These are phyloP conservation scores for Acer yangbiense DNA, from an alignment of 345 rosid species.

Conservation along the genomic window DNA sequence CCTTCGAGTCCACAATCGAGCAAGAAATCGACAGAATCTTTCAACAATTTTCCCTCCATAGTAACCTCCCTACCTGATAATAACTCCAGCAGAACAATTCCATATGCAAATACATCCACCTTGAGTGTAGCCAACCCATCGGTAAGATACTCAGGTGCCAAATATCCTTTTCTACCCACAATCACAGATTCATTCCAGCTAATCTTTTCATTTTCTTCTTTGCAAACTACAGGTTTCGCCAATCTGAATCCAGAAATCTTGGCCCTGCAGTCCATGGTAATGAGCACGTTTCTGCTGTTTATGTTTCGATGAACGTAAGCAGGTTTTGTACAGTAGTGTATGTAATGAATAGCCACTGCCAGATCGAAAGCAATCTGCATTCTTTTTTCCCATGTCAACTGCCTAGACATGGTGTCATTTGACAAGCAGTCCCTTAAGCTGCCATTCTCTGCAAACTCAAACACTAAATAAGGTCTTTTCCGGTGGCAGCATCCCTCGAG, in stretches of 20 bases:
- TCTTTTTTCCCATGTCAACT: slow-evolving; percentile 39
- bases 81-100: slow-evolving; percentile 39
- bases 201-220: slow-evolving; percentile 8
- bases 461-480: slow-evolving; percentile 27
- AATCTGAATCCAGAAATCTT: slow-evolving; percentile 35
- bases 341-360: slow-evolving; percentile 40
- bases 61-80: slow-evolving; percentile 32
- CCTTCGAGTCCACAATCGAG: slow-evolving; percentile 16
- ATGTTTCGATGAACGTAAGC: slow-evolving; percentile 29
- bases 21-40: slow-evolving; percentile 18
- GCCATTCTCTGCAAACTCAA: slow-evolving; percentile 37
- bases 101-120: slow-evolving; percentile 40
- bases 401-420: slow-evolving; percentile 21
- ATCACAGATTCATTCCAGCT: slow-evolving; percentile 21
- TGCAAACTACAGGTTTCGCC: slow-evolving; percentile 28
- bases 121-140: slow-evolving; percentile 23
- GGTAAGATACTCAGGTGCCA: slow-evolving; percentile 27
- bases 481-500: slow-evolving; percentile 36
- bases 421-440: slow-evolving; percentile 38
- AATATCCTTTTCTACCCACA: slow-evolving; percentile 21
- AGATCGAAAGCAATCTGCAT: slow-evolving; percentile 40
- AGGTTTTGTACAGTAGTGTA: slow-evolving; percentile 38
- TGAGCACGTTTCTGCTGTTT: slow-evolving; percentile 34
- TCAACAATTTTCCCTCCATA: slow-evolving; percentile 21
- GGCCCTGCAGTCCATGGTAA: slow-evolving; percentile 37